Percentiles rank a stretch among this genome's conserved stretches.
These are phyloP conservation scores for Cutaneotrichosporon arboriforme DNA, from an alignment of 1,284 basidiomycete genomes.

Conservation along the genomic window DNA sequence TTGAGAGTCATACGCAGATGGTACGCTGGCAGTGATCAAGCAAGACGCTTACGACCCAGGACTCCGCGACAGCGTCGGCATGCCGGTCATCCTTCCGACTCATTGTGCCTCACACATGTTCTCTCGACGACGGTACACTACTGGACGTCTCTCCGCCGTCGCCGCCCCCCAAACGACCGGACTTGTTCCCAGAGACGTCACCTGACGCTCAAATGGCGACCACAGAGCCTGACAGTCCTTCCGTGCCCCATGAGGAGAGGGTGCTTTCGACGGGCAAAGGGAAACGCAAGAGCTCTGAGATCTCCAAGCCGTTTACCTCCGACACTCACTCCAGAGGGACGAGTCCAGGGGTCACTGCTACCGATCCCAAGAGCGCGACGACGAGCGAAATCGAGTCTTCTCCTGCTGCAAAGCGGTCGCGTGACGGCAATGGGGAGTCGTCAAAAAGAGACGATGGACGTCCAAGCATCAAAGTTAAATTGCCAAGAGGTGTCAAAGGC, in stretches of 20 bases:
- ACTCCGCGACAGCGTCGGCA: constrained; percentile 2
- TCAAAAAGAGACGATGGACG: constrained; percentile 1
- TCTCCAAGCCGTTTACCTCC: too few relatives aligned
- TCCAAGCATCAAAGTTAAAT: too few relatives aligned
- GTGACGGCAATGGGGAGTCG: constrained; percentile 2
- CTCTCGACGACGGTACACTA: background rate
- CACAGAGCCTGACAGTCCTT: background rate
- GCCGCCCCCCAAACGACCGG: constrained; percentile 25
- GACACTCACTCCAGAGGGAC: too few relatives aligned
- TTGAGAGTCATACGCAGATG: constrained; percentile 29
- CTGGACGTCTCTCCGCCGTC: constrained; percentile 1
- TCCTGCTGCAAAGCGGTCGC: background rate
- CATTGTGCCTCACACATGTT: constrained; percentile 36
- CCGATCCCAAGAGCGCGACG: too few relatives aligned
- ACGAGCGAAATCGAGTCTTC: too few relatives aligned
- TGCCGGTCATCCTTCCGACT: constrained; percentile 42
- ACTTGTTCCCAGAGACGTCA: constrained; percentile 25
- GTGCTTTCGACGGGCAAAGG: constrained; percentile 13
- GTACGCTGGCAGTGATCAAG: background rate
- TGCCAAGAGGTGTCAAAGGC: too few relatives aligned
- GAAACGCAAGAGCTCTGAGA: constrained; percentile 22
- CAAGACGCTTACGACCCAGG: background rate
- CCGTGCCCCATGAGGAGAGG: background rate
- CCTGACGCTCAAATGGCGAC: background rate
- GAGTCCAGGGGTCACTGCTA: too few relatives aligned